Conservation (phyloP, 768 basidiomycete species). For the Filobasidium wieringae region DNA sequence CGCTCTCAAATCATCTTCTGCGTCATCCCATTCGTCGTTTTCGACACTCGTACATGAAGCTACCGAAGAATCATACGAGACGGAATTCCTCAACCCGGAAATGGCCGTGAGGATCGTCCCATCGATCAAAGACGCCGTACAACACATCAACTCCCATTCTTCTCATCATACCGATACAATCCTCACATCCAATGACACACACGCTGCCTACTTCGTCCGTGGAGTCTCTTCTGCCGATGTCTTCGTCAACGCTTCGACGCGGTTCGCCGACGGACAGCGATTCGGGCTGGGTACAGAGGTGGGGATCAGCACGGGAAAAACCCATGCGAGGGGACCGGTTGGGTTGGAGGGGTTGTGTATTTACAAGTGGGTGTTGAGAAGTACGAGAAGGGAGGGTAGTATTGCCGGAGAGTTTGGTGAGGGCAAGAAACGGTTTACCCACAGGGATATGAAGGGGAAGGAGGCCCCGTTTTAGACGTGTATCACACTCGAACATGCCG, state of each 20-base stretch:
- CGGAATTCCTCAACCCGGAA: slow-evolving; percentile 76
- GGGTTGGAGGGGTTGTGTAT: slow-evolving; percentile 85
- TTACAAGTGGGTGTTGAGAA: slow-evolving; percentile 89
- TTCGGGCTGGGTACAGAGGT: slow-evolving; percentile 98
- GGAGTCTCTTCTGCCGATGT: slow-evolving; percentile 87
- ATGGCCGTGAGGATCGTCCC: slow-evolving; percentile 67
- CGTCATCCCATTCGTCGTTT: slow-evolving; percentile 12
- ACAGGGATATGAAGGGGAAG: slow-evolving; percentile 27
- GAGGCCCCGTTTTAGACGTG: slow-evolving; percentile 19
- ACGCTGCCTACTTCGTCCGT: slow-evolving; percentile 60
- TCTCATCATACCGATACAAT: slow-evolving; percentile 94
- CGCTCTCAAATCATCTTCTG: slow-evolving; percentile 44
- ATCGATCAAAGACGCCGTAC: slow-evolving; percentile 61
- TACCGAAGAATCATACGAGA: slow-evolving; percentile 56
- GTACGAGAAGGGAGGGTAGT: slow-evolving; percentile 62
- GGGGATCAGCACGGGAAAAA: slow-evolving; percentile 90
- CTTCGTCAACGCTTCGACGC: slow-evolving; percentile 86
- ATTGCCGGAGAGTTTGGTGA: slow-evolving; percentile 73
- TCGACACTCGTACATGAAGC: slow-evolving; percentile 46
- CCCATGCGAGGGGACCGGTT: slow-evolving; percentile 92
- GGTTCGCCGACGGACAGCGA: slow-evolving; percentile 91
- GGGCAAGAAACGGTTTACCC: slow-evolving; percentile 56
- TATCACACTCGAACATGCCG: no score
- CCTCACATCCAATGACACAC: slow-evolving; percentile 60
- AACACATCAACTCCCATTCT: slow-evolving; percentile 82